phyloP scores from a whole-genome alignment of 371 early-diverging fungal species.

The Lichtheimia hyalospora region DNA sequence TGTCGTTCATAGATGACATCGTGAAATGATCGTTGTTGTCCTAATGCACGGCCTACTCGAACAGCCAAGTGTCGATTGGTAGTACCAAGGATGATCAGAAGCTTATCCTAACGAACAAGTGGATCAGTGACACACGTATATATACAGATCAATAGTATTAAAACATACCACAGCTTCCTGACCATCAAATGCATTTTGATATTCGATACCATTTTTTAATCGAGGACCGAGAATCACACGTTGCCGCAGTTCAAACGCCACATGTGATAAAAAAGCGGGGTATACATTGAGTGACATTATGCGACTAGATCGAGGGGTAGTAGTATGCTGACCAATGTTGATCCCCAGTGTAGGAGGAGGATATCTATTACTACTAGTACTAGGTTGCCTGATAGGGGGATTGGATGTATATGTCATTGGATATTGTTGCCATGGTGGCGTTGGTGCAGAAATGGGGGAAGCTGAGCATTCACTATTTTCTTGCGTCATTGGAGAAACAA shows the following conservation, averaged over 20 bases:
- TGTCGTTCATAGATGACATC: constrained; percentile 77
- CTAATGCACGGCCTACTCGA: constrained; percentile 74
- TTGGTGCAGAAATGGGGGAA: background rate
- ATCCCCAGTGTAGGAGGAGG: background rate
- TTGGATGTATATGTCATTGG: background rate
- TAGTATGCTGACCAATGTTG: constrained; percentile 1
- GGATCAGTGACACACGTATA: background rate
- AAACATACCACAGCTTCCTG: constrained; percentile 66
- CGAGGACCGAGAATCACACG: constrained; percentile 49
- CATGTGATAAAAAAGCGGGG: constrained; percentile 78
- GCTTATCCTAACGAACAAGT: constrained; percentile 3
- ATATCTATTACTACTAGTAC: background rate
- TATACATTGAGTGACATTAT: constrained; percentile 16
- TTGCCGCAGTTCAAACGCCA: constrained; percentile 71
- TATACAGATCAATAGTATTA: background rate
- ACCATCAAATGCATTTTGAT: constrained; percentile 79
- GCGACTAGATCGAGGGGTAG: background rate
- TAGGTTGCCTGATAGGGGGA: background rate
- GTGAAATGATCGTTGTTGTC: constrained; percentile 77
- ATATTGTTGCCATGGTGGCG: background rate
- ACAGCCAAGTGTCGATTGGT: constrained; percentile 77
- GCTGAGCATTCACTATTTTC: background rate
- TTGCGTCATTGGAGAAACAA: constrained; percentile 1
- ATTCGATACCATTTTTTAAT: constrained; percentile 76
- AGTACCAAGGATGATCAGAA: constrained; percentile 58